A percentile compares a stretch with the other conserved stretches of the same genome.
Evolutionary conservation across 352 stramenopile species (phyloP).

Genomic region (Phytopythium litorale): DNA sequence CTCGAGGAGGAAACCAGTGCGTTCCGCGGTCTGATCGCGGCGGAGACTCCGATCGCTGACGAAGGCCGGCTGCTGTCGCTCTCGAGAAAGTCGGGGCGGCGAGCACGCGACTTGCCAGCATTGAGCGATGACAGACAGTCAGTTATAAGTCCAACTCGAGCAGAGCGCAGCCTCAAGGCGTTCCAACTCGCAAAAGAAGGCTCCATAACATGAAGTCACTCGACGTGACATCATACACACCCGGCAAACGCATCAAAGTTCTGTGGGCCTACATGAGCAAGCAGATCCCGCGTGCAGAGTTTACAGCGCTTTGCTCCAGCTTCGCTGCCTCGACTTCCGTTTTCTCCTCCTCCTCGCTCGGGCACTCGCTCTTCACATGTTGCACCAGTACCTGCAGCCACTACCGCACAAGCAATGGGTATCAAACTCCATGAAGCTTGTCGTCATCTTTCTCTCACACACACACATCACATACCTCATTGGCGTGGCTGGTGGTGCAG

Average conservation of each 20-base stretch:
- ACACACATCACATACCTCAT: neutral
- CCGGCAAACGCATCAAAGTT: neutral
- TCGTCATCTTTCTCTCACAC: neutral
- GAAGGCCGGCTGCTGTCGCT: neutral
- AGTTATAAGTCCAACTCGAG: neutral
- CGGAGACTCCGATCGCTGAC: neutral
- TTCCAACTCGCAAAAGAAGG: neutral
- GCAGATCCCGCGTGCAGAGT: neutral
- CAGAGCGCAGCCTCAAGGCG: neutral
- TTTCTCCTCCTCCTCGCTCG: neutral
- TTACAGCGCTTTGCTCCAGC: neutral
- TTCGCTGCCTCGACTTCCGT: neutral
- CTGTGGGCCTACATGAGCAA: neutral
- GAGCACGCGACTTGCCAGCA: neutral
- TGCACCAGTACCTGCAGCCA: neutral
- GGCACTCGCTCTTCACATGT: neutral
- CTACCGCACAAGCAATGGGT: neutral
- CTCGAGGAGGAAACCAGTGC: conserved; percentile 67
- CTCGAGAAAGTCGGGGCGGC: neutral
- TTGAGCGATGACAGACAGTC: neutral
- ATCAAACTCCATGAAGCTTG: neutral
- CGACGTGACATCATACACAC: neutral
- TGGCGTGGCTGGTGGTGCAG: neutral
- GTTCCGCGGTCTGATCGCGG: conserved; percentile 9
- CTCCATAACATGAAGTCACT: neutral